phyloP scores from a whole-genome alignment of 1,284 basidiomycete genomes.

The Apiotrichum domesticum region DNA sequence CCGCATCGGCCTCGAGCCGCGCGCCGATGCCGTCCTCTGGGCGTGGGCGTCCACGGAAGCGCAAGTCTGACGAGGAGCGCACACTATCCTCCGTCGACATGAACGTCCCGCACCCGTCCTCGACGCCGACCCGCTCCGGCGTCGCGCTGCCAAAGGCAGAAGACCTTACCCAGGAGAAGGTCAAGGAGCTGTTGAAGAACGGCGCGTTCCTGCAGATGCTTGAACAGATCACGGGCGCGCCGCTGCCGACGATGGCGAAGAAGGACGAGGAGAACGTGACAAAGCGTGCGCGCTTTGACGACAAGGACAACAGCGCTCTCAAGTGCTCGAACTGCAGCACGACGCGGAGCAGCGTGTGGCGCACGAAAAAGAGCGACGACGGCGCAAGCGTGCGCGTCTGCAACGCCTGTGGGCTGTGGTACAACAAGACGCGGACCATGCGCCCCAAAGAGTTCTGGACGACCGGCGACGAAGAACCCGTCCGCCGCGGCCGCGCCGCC shows the following conservation, averaged over 20 bases:
- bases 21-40: not conserved
- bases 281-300: conserved; percentile 5
- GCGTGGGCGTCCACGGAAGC: not conserved
- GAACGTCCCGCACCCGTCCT: not conserved
- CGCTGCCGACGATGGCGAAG: not conserved
- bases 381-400: conserved; percentile 37
- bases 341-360: conserved; percentile 41
- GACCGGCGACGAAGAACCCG: not conserved
- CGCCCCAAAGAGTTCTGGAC: conserved; percentile 40
- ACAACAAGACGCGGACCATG: conserved; percentile 40
- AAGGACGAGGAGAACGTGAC: conserved; percentile 5
- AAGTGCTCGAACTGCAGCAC: conserved; percentile 43
- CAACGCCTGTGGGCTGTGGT: conserved; percentile 47
- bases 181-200: conserved; percentile 27
- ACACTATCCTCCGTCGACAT: not conserved
- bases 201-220: conserved; percentile 37
- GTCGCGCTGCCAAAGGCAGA: conserved; percentile 16
- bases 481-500: not conserved
- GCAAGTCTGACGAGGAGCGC: not conserved
- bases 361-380: conserved; percentile 36
- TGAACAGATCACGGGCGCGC: conserved; percentile 27
- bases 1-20: not conserved
- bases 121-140: not conserved
- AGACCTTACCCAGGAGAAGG: conserved; percentile 36
- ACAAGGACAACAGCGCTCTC: not conserved